These are phyloP conservation scores for Scenedesmus sp. DNA, from an alignment of 163 green algal species.

Conservation along the genomic window DNA sequence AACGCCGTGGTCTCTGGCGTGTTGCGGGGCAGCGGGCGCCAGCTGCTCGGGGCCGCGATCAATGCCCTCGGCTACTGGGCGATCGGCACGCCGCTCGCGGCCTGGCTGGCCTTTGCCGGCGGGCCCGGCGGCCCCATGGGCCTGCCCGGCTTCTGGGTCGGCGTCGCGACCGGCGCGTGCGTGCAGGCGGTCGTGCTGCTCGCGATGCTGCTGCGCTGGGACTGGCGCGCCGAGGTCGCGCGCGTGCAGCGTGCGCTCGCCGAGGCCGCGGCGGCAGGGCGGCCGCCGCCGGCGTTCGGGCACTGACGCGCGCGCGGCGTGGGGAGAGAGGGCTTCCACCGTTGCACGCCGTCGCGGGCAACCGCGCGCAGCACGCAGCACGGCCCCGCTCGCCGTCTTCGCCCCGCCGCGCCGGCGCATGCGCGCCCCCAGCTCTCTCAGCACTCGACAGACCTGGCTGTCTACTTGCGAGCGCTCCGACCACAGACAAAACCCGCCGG, in stretches of 20 bases:
- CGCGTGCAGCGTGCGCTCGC: too few relatives aligned
- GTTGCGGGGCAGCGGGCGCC: conserved; percentile 54
- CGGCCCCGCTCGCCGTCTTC: too few relatives aligned
- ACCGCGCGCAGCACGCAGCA: too few relatives aligned
- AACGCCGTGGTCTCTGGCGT: conserved; percentile 54
- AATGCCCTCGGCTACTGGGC: conserved; percentile 51
- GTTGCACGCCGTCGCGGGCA: too few relatives aligned
- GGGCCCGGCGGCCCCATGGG: conserved; percentile 33
- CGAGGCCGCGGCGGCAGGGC: conserved; percentile 6
- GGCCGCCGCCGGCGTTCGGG: conserved; percentile 16
- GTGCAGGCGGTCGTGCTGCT: conserved; percentile 39
- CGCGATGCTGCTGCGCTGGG: conserved; percentile 32
- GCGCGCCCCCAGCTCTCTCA: too few relatives aligned
- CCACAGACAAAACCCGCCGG: too few relatives aligned
- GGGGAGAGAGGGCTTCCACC: too few relatives aligned
- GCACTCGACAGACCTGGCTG: too few relatives aligned
- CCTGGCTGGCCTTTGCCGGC: conserved; percentile 50
- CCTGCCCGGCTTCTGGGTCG: conserved; percentile 46
- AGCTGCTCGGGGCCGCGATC: conserved; percentile 52
- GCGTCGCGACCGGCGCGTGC: conserved; percentile 5
- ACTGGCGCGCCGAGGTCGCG: conserved; percentile 37
- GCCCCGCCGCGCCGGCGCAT: too few relatives aligned
- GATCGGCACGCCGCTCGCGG: conserved; percentile 55
- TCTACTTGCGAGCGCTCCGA: too few relatives aligned
- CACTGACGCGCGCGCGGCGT: too few relatives aligned